These are phyloP conservation scores for Eragrostis tef DNA, from an alignment of 202 grass and related monocot genomes.

Conservation along the genomic window DNA sequence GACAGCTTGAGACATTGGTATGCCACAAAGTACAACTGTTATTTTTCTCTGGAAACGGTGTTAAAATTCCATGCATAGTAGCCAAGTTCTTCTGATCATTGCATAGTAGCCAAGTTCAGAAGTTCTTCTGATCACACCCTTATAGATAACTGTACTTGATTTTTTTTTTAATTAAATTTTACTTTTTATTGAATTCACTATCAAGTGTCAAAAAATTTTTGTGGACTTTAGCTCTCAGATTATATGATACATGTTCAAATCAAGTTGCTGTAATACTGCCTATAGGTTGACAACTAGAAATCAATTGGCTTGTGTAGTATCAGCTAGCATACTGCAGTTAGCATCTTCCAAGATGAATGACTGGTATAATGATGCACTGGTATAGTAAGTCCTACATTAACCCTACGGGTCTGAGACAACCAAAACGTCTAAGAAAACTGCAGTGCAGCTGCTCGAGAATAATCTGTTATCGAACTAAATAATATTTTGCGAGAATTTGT, in stretches of 20 bases:
- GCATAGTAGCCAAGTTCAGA: slow-evolving; percentile 42
- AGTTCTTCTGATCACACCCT: slow-evolving; percentile 28
- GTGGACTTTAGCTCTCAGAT: slow-evolving; percentile 20
- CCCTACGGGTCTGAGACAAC: background rate
- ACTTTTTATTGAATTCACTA: background rate
- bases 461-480: slow-evolving; percentile 5
- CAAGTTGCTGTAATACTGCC: slow-evolving; percentile 21
- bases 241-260: slow-evolving; percentile 5
- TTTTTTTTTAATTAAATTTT: slow-evolving; percentile 31
- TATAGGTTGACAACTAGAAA: slow-evolving; percentile 35
- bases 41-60: slow-evolving; percentile 32
- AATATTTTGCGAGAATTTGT: background rate
- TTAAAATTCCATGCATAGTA: slow-evolving; percentile 46
- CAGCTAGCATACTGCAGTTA: background rate
- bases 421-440: background rate
- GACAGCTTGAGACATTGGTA: slow-evolving; percentile 99
- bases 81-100: slow-evolving; percentile 39
- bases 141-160: slow-evolving; percentile 16
- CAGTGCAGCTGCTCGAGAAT: background rate
- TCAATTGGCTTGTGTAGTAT: slow-evolving; percentile 29
- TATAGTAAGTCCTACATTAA: slow-evolving; percentile 37
- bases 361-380: background rate
- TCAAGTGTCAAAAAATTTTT: slow-evolving; percentile 32
- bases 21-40: slow-evolving; percentile 13
- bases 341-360: slow-evolving; percentile 5